Base-by-base conservation (phyloP, 192 early-diverging fungal genomes). In the Coemansia javaensis region DNA sequence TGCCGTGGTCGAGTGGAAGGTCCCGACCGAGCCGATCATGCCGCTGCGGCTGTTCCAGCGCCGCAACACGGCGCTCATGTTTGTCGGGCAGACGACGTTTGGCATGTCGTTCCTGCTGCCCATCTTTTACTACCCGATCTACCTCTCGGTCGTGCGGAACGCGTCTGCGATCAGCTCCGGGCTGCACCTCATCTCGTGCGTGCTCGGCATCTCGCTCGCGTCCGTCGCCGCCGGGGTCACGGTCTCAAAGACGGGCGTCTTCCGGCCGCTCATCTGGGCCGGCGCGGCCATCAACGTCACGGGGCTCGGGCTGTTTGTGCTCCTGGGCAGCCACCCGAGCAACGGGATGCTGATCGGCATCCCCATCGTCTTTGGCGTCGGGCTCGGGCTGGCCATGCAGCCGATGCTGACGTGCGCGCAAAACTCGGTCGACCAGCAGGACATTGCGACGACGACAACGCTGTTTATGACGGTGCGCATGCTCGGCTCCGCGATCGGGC, bases 61-160 rank as follows among this genome's bases (percentile, higher is more conserved):
- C 72, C 64, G 68, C 46, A 78, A 66, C 51, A 32, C 47, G 3
- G 1, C 47, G 3, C 54, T 77, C 5, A 55, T 44, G 44, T 44
- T 59, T 25, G 16, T 63, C 7, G 20, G 21, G 15, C 59, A 62
- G 17, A 37, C 63, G 16, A 40, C 41, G 14, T 55, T 77, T 39
- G 75, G 75, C 40, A 60, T 63, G 59, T 40, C 47, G 14, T 55
- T 71, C 43, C 57, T 67, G 30, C 27, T 52, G 28, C 54, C 53
- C 32, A 55, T 67, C 22, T 87, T 79, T 49, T 85, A 80, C 54
- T 54, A 79, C 16, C 85, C 87, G 31, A 27, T 86, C 28, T 83
- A 78, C 18, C 84, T 81, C 44, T 79, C 82, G 35, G 70, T 92
- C 34, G 82, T 88, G 44, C 61, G 78, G 18, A 64, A 84, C 38